Conservation (phyloP, 2,329 filamentous ascomycete species). For the Ophiostoma sp. region DNA sequence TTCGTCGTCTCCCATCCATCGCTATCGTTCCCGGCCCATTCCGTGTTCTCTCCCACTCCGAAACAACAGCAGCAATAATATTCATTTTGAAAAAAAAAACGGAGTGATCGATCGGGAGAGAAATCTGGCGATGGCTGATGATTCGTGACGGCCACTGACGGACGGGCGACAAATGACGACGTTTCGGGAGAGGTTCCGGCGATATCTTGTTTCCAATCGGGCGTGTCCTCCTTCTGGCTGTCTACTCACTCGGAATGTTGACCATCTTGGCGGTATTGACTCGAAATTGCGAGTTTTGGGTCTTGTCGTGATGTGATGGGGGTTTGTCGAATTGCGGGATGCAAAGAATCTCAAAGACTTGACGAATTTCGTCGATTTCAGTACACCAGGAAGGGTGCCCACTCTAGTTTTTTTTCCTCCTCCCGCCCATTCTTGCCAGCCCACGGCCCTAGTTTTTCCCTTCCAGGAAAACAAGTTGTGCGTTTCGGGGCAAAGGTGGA, state of each 20-base stretch:
- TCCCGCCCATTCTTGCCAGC: slow-evolving; percentile 7
- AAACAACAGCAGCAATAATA: not conserved
- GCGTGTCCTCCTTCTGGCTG: not conserved
- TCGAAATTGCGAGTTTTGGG: slow-evolving; percentile 16
- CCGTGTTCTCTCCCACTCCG: not conserved
- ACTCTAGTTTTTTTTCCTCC: slow-evolving; percentile 21
- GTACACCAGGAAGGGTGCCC: slow-evolving; percentile 7
- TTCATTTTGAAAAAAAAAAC: not conserved
- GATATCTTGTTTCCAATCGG: not conserved
- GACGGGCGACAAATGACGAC: not conserved
- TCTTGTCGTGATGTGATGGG: slow-evolving; percentile 21
- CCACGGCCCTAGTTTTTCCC: slow-evolving; percentile 16
- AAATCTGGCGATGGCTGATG: not conserved
- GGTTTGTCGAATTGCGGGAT: slow-evolving; percentile 21
- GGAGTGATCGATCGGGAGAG: not conserved
- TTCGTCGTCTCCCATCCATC: not conserved
- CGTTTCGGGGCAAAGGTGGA: slow-evolving; percentile 17
- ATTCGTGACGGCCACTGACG: not conserved
- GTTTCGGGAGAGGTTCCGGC: slow-evolving; percentile 10
- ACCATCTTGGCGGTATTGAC: slow-evolving; percentile 46
- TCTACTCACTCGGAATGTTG: slow-evolving; percentile 62
- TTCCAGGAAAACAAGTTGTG: slow-evolving; percentile 24
- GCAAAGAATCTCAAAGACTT: slow-evolving; percentile 7
- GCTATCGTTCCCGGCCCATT: not conserved
- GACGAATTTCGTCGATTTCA: slow-evolving; percentile 14